Percentiles rank a stretch among this genome's conserved stretches.
Conservation (phyloP, 176 grass and related monocot species). For the Coix lacrymajobi region DNA sequence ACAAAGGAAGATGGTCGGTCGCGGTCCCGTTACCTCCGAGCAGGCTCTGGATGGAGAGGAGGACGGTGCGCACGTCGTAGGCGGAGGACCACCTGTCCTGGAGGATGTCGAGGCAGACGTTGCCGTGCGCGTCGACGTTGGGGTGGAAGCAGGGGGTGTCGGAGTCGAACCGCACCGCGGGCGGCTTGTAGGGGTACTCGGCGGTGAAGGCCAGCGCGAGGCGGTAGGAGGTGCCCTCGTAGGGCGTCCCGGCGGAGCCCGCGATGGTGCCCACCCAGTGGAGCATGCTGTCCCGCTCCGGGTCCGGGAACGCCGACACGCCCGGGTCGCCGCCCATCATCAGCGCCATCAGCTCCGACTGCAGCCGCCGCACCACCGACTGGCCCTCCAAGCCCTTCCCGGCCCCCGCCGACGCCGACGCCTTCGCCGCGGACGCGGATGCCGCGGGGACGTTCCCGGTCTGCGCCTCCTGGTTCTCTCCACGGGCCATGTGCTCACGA, state of each 20-base stretch:
- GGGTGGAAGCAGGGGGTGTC: slow-evolving; percentile 72
- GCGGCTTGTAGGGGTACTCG: slow-evolving; percentile 95
- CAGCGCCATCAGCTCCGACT: slow-evolving; percentile 91
- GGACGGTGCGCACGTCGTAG: slow-evolving; percentile 95
- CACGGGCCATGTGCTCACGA: not conserved
- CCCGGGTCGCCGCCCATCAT: slow-evolving; percentile 95
- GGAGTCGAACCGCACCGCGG: slow-evolving; percentile 74
- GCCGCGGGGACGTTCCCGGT: slow-evolving; percentile 42
- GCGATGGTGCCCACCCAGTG: slow-evolving; percentile 83
- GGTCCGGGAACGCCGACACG: slow-evolving; percentile 86
- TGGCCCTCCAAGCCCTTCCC: slow-evolving; percentile 55
- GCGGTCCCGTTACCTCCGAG: slow-evolving; percentile 48
- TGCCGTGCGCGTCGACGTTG: slow-evolving; percentile 82
- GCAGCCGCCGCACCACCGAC: slow-evolving; percentile 75
- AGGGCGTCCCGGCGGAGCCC: slow-evolving; percentile 62
- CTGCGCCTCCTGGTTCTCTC: slow-evolving; percentile 75
- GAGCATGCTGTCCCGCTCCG: slow-evolving; percentile 90
- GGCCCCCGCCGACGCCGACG: slow-evolving; percentile 4
- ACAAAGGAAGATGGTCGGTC: not conserved
- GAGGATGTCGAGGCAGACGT: slow-evolving; percentile 93
- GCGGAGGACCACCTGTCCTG: slow-evolving; percentile 97
- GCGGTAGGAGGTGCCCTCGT: slow-evolving; percentile 80
- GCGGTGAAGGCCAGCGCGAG: slow-evolving; percentile 65
- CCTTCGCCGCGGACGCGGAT: slow-evolving; percentile 19
- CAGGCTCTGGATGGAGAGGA: slow-evolving; percentile 92